A percentile compares a stretch with the other conserved stretches of the same genome.
These are phyloP conservation scores for Epichloe aotearoae DNA, from an alignment of 2,329 filamentous ascomycete species.

Conservation along the genomic window DNA sequence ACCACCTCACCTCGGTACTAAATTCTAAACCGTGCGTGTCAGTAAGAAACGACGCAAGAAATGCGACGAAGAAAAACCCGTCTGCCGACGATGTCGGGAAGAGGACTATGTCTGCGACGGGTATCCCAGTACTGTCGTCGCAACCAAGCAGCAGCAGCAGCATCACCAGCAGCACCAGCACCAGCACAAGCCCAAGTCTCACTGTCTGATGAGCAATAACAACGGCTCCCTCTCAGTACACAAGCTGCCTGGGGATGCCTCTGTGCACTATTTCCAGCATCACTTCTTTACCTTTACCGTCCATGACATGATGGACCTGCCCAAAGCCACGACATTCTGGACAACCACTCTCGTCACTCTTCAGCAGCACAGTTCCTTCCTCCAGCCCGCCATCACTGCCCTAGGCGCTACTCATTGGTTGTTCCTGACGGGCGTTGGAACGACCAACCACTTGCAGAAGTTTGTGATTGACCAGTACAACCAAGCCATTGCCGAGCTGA, in stretches of 20 bases:
- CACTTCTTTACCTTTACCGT: slow-evolving; percentile 4
- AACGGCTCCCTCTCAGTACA: neutral
- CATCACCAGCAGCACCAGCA: neutral
- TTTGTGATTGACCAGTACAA: slow-evolving; percentile 1
- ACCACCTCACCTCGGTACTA: neutral
- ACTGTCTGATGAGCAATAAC: neutral
- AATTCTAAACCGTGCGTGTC: neutral
- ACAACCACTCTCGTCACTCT: neutral
- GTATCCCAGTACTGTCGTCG: neutral
- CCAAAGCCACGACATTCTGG: slow-evolving; percentile 1
- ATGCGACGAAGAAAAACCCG: slow-evolving; percentile 3
- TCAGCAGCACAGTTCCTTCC: neutral
- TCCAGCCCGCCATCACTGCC: slow-evolving; percentile 1
- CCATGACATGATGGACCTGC: slow-evolving; percentile 2
- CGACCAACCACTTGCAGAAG: neutral
- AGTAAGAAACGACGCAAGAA: slow-evolving; percentile 4
- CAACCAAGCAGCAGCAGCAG: neutral
- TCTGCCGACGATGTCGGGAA: slow-evolving; percentile 1
- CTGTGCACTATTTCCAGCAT: slow-evolving; percentile 1
- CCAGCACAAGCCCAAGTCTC: neutral
- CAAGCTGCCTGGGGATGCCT: neutral
- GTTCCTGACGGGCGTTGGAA: neutral
- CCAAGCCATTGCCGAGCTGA: neutral
- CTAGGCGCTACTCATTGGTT: slow-evolving; percentile 2
- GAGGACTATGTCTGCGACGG: slow-evolving; percentile 2